These are phyloP conservation scores for Euphorbia lathyris DNA, from an alignment of 345 rosid genomes.

Conservation along the genomic window DNA sequence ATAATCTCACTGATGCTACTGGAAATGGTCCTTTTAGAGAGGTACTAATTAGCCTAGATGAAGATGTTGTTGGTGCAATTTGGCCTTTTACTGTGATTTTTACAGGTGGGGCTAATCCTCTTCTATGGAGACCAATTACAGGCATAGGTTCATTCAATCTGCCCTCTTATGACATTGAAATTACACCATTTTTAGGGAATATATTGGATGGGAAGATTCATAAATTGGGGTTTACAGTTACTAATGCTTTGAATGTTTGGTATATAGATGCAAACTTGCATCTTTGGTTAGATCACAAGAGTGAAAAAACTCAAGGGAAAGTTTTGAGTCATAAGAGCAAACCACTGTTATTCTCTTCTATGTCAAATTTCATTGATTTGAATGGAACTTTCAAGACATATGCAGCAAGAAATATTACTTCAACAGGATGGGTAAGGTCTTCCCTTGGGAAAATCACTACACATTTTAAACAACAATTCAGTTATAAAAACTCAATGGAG, in stretches of 20 bases:
- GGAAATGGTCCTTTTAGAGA: conserved; percentile 96
- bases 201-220: conserved; percentile 67
- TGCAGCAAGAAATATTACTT: conserved; percentile 47
- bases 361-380: conserved; percentile 43
- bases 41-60: conserved; percentile 70
- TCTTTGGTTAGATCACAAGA: conserved; percentile 64
- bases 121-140: conserved; percentile 78
- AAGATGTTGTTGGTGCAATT: conserved; percentile 51
- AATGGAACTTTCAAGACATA: conserved; percentile 55
- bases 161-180: conserved; percentile 81
- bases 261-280: conserved; percentile 83
- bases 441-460: conserved; percentile 62
- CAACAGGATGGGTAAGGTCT: conserved; percentile 61
- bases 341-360: conserved; percentile 36
- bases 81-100: conserved; percentile 91
- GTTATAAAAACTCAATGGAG: conserved; percentile 58
- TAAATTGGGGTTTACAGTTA: conserved; percentile 57
- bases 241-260: conserved; percentile 83
- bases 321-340: conserved; percentile 38
- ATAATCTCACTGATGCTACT: conserved; percentile 38
- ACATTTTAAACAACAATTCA: conserved; percentile 41
- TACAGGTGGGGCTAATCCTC: conserved; percentile 82
- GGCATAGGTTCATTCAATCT: conserved; percentile 79
- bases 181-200: conserved; percentile 62
- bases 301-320: conserved; percentile 49